Evolutionary conservation across 768 basidiomycete genomes (phyloP), one percentile per base, ranked within the genome.

Genomic region (Tylopilus sp.): DNA sequence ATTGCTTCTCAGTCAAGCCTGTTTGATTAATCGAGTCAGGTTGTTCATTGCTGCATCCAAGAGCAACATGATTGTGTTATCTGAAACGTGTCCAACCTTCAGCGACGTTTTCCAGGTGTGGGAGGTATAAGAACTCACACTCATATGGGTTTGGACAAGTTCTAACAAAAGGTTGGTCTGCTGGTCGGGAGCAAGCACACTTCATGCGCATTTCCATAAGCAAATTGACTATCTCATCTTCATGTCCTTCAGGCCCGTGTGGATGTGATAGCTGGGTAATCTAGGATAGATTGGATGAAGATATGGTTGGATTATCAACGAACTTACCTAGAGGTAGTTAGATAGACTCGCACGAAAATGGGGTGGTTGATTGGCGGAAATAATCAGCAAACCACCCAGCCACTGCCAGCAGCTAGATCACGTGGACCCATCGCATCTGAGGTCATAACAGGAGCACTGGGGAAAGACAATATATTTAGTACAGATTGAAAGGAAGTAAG

Each of bases 41-140:
- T 92, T 90, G 45, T 88, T 82, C 1, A 89, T 92, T 0, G 87
- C 89, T 0, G 87, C 87, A 56, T 86, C 86, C n/a, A 91, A 72
- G 28, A 89, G 78, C 0, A 83, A 87, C 2, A 89, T 63, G 14
- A 81, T 80, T 54, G 78, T 88, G 80, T 56, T 54, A 5, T 71
- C 61, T 71, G 41, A 3, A 17, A 30, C n/a, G 9, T n/a, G n/a
- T n/a, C n/a, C n/a, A n/a, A n/a, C 43, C 1, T 7, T 56, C 1
- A 62, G 44, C n/a, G 13, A 41, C 4, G 8, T 12, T 30, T 28
- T n/a, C n/a, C 4, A 7, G 13, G 26, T 11, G 13, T 6, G 19
- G 4, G 24, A 38, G 3, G n/a, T n/a, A n/a, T 5, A 13, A 19
- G 6, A 31, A 16, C 69, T 53, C 22, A 71, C 82, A 79, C 33